Conservation (phyloP, 2,329 filamentous ascomycete genomes). For the Fusarium sp. region DNA sequence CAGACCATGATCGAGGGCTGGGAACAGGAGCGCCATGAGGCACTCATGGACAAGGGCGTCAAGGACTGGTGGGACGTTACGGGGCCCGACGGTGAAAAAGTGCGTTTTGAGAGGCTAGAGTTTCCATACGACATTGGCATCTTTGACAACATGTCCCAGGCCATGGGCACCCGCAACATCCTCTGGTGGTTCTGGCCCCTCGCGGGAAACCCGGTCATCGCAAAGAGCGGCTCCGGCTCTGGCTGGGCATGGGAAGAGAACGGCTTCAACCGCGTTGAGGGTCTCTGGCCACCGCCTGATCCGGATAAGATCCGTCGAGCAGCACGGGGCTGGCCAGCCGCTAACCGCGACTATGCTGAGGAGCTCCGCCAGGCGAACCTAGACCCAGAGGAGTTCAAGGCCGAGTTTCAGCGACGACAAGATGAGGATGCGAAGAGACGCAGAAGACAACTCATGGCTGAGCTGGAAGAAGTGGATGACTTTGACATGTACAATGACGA, state of each 20-base stretch:
- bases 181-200: conserved; percentile 79
- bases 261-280: conserved; percentile 75
- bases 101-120: conserved; percentile 73
- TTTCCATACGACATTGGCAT: conserved; percentile 87
- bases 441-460: conserved; percentile 57
- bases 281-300: conserved; percentile 73
- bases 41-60: conserved; percentile 62
- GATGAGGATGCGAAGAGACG: conserved; percentile 57
- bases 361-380: conserved; percentile 51
- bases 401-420: conserved; percentile 64
- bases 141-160: conserved; percentile 78
- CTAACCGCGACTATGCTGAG: conserved; percentile 49
- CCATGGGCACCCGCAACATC: conserved; percentile 77
- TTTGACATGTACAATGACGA: conserved; percentile 69
- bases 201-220: conserved; percentile 61
- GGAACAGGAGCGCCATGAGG: conserved; percentile 75
- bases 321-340: conserved; percentile 54
- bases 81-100: conserved; percentile 51
- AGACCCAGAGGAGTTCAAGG: conserved; percentile 59
- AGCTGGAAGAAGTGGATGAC: conserved; percentile 68
- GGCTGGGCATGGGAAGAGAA: conserved; percentile 79
- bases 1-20: conserved; percentile 85
- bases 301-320: conserved; percentile 68
- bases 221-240: conserved; percentile 51
- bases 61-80: conserved; percentile 58